A percentile compares a stretch with the other conserved stretches of the same genome.
phyloP scores from a whole-genome alignment of 805 yeast genomes.

The Wickerhamiella azyma region DNA sequence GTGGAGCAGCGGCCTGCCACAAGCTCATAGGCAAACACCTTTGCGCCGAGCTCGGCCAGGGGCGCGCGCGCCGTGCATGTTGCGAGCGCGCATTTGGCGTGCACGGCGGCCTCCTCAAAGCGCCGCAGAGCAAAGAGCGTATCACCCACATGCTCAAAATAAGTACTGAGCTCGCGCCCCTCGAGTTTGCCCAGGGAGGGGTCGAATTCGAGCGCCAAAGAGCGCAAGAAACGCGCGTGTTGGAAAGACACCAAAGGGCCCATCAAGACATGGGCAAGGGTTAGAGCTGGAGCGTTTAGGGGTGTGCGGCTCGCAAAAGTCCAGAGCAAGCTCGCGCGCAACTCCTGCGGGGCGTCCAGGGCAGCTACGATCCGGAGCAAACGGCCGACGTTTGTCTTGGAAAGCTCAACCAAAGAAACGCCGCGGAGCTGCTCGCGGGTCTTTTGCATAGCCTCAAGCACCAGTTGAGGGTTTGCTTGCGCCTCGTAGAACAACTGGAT shows the following conservation, averaged over 20 bases:
- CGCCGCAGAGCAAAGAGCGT: not conserved
- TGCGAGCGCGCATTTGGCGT: conserved; percentile 4
- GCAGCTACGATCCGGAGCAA: not conserved
- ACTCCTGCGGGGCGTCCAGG: conserved; percentile 33
- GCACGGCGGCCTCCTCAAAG: not conserved
- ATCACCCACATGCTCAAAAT: not conserved
- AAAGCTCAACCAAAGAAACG: not conserved
- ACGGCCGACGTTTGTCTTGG: not conserved
- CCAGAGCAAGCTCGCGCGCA: conserved; percentile 23
- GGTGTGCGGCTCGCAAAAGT: conserved; percentile 22
- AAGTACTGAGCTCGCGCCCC: not conserved
- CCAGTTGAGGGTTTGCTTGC: not conserved
- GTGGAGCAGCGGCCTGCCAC: not conserved
- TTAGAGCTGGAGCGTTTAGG: not conserved
- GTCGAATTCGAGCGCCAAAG: conserved; percentile 2
- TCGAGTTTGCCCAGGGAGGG: not conserved
- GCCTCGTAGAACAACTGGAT: not conserved
- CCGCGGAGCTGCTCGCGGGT: not conserved
- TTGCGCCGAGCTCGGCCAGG: not conserved
- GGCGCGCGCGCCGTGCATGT: not conserved
- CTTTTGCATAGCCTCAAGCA: not conserved
- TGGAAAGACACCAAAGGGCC: not conserved
- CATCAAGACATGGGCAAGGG: conserved; percentile 1
- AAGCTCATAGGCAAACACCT: not conserved
- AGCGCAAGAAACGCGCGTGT: not conserved